A percentile compares a stretch with the other conserved stretches of the same genome.
Conservation (phyloP, 192 early-diverging fungal genomes). For the Funneliformis geosporum region DNA sequence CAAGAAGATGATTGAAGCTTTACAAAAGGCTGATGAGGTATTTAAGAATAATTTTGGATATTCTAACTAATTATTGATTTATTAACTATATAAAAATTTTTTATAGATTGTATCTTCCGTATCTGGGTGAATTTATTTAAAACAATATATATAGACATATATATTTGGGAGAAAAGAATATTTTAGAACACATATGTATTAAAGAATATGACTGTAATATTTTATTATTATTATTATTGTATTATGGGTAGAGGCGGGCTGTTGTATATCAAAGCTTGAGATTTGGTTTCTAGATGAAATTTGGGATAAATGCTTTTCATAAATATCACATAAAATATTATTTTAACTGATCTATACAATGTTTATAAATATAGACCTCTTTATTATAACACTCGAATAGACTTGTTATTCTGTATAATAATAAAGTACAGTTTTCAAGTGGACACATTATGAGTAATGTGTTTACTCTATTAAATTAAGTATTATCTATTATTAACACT, state of each 20-base stretch:
- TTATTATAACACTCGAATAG: neutral
- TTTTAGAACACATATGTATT: too few species aligned
- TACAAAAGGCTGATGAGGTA: conserved; percentile 78
- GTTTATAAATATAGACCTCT: neutral
- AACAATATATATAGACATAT: too few species aligned
- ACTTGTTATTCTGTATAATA: neutral
- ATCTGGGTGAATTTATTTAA: neutral
- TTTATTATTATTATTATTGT: too few species aligned
- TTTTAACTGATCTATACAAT: neutral
- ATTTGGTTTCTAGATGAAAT: too few species aligned
- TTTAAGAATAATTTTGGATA: conserved; percentile 40
- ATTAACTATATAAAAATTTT: too few species aligned
- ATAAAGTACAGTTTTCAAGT: neutral
- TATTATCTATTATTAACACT: neutral
- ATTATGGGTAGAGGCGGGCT: too few species aligned
- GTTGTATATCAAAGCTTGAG: too few species aligned
- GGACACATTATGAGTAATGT: too few species aligned
- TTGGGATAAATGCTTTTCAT: too few species aligned
- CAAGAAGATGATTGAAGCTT: conserved; percentile 97
- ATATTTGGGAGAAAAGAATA: too few species aligned
- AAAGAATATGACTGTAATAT: too few species aligned
- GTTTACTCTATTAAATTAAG: too few species aligned
- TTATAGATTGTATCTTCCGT: conserved; percentile 29
- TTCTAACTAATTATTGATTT: neutral
- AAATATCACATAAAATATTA: neutral